Percentiles rank a stretch among this genome's conserved stretches.
These are phyloP conservation scores for Musa acuminata DNA, from an alignment of 176 grass and related monocot genomes.

Conservation along the genomic window DNA sequence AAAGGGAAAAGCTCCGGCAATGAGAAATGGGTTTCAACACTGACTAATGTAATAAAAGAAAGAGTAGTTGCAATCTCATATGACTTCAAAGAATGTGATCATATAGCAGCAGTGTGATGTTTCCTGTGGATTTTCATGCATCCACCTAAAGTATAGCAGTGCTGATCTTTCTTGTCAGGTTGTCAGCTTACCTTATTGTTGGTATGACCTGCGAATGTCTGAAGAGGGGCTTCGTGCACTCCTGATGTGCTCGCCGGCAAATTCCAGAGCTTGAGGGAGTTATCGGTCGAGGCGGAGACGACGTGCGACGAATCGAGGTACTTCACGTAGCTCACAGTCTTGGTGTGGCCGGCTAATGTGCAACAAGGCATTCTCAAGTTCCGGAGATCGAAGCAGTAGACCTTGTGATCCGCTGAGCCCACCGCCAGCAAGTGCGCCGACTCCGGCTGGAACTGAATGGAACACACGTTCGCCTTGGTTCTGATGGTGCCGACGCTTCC, in stretches of 20 bases:
- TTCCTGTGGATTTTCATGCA: too few relatives aligned
- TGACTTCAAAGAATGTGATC: too few relatives aligned
- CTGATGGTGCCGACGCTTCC: conserved; percentile 80
- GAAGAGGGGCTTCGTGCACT: conserved; percentile 46
- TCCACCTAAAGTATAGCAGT: too few relatives aligned
- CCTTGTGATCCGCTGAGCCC: conserved; percentile 86
- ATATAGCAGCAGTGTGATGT: too few relatives aligned
- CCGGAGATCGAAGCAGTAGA: conserved; percentile 94
- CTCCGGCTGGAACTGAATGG: conserved; percentile 92
- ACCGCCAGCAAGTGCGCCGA: conserved; percentile 55
- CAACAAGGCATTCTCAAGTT: conserved; percentile 66
- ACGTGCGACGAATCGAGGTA: conserved; percentile 71
- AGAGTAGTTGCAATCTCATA: too few relatives aligned
- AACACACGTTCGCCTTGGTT: conserved; percentile 97
- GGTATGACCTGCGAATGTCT: conserved; percentile 86
- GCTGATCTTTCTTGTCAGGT: too few relatives aligned
- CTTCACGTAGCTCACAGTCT: conserved; percentile 96
- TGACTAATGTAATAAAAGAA: too few relatives aligned
- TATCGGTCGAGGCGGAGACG: conserved; percentile 81
- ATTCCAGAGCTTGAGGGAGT: conserved; percentile 85
- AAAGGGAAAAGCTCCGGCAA: conserved; percentile 1
- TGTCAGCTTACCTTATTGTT: conserved; percentile 66
- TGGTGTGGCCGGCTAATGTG: conserved; percentile 68
- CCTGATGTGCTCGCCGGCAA: conserved; percentile 39
- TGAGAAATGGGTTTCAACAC: not conserved